Percentiles rank a stretch among this genome's conserved stretches.
These are phyloP conservation scores for Penicillium sp. DNA, from an alignment of 2,329 filamentous ascomycete species.

Conservation along the genomic window DNA sequence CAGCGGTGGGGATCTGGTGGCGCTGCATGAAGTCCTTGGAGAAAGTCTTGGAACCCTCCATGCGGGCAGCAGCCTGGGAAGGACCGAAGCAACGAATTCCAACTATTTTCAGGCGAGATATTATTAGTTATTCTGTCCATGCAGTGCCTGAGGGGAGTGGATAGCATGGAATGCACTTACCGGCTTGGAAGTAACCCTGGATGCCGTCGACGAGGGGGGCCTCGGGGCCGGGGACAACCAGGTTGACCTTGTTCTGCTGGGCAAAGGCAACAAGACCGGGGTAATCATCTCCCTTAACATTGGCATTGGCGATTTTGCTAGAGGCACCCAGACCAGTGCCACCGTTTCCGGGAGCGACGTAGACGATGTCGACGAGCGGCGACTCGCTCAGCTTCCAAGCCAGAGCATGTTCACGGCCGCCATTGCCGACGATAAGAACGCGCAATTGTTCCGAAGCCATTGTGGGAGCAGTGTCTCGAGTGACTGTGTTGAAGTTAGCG, in stretches of 20 bases:
- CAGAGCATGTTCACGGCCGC: slow-evolving; percentile 90
- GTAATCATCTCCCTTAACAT: slow-evolving; percentile 77
- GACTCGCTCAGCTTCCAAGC: slow-evolving; percentile 94
- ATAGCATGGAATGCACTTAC: slow-evolving; percentile 34
- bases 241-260: slow-evolving; percentile 71
- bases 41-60: slow-evolving; percentile 97
- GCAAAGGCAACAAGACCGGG: slow-evolving; percentile 75
- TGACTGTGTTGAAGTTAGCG: slow-evolving; percentile 25
- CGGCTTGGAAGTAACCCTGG: slow-evolving; percentile 75
- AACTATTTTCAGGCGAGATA: slow-evolving; percentile 42
- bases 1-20: slow-evolving; percentile 86
- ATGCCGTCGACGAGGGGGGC: slow-evolving; percentile 92
- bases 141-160: neutral
- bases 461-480: slow-evolving; percentile 28
- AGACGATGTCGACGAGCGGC: slow-evolving; percentile 74
- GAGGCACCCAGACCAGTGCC: slow-evolving; percentile 67
- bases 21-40: slow-evolving; percentile 98
- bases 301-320: slow-evolving; percentile 72
- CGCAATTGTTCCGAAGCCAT: slow-evolving; percentile 59
- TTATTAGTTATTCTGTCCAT: slow-evolving; percentile 8
- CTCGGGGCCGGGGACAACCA: slow-evolving; percentile 90
- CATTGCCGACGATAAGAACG: slow-evolving; percentile 88
- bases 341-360: slow-evolving; percentile 76
- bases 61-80: slow-evolving; percentile 77
- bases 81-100: slow-evolving; percentile 86